A percentile compares a stretch with the other conserved stretches of the same genome.
Evolutionary conservation across 2,329 filamentous ascomycete species (phyloP).

Genomic region (Fusarium sp.): DNA sequence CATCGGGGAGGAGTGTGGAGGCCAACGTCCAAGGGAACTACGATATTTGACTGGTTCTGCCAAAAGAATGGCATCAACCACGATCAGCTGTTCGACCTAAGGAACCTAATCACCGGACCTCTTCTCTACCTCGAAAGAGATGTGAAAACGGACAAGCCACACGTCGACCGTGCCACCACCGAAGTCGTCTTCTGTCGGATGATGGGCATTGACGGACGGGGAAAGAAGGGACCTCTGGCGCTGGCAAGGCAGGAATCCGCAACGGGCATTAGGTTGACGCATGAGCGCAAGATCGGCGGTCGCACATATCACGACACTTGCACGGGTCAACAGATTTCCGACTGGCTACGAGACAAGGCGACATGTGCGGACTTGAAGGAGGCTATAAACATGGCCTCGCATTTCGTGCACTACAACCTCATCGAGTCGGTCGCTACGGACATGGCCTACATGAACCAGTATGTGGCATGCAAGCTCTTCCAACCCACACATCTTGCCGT

Average conservation of each 20-base stretch:
- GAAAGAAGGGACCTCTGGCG: constrained; percentile 79
- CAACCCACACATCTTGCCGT: constrained; percentile 88
- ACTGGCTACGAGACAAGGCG: constrained; percentile 98
- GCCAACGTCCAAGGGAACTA: constrained; percentile 94
- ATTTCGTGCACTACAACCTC: constrained; percentile 87
- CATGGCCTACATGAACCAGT: constrained; percentile 72
- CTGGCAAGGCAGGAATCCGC: constrained; percentile 42
- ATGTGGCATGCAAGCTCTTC: constrained; percentile 73
- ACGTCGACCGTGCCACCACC: constrained; percentile 86
- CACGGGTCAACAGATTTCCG: constrained; percentile 86
- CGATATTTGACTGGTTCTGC: constrained; percentile 91
- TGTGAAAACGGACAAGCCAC: constrained; percentile 83
- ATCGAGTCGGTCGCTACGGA: constrained; percentile 81
- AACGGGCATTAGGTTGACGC: constrained; percentile 79
- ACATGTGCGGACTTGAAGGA: constrained; percentile 92
- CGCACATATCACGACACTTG: constrained; percentile 86
- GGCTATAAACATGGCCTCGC: constrained; percentile 81
- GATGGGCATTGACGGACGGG: constrained; percentile 83
- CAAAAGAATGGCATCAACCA: constrained; percentile 94
- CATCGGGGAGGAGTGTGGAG: constrained; percentile 91
- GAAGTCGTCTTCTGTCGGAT: constrained; percentile 96
- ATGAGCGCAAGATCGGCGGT: constrained; percentile 83
- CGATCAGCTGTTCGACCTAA: constrained; percentile 85
- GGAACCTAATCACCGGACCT: constrained; percentile 83
- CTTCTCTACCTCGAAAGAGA: constrained; percentile 92